phyloP scores from a whole-genome alignment of 805 yeast species.

The Brettanomyces anomalus region DNA sequence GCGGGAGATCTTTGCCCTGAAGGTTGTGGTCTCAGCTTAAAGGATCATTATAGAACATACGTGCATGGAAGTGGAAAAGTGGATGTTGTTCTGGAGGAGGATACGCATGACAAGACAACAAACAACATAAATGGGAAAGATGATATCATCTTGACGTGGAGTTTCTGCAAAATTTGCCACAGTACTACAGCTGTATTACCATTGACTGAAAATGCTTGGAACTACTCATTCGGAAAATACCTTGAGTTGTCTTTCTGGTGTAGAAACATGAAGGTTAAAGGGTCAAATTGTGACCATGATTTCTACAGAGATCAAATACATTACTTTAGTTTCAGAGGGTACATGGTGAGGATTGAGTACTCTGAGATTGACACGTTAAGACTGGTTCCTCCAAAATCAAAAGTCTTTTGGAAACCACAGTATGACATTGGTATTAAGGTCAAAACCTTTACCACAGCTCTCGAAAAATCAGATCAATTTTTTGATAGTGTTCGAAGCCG shows the following conservation, averaged over 20 bases:
- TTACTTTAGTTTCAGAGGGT: constrained; percentile 73
- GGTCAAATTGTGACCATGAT: constrained; percentile 65
- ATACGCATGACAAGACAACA: constrained; percentile 27
- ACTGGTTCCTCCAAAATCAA: constrained; percentile 66
- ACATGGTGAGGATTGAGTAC: constrained; percentile 73
- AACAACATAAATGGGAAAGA: constrained; percentile 28
- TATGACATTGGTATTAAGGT: constrained; percentile 61
- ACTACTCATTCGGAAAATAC: constrained; percentile 87
- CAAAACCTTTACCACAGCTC: constrained; percentile 47
- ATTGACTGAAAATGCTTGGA: constrained; percentile 83
- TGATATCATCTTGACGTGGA: constrained; percentile 80
- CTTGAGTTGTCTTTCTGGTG: constrained; percentile 82
- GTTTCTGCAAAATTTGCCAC: constrained; percentile 75
- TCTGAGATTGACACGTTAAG: constrained; percentile 69
- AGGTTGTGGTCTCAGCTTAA: constrained; percentile 63
- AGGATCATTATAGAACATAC: constrained; percentile 77
- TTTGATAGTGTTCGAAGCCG: constrained; percentile 68
- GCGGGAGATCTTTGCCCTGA: constrained; percentile 64
- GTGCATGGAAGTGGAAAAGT: constrained; percentile 83
- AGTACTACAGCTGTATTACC: constrained; percentile 67
- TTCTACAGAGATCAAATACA: constrained; percentile 74
- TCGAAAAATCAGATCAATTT: constrained; percentile 45
- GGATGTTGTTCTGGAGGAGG: constrained; percentile 63
- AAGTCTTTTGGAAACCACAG: constrained; percentile 62
- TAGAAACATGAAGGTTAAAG: constrained; percentile 46